Conservation (phyloP, 208 protist genomes). For the Leishmania aethiopica region DNA sequence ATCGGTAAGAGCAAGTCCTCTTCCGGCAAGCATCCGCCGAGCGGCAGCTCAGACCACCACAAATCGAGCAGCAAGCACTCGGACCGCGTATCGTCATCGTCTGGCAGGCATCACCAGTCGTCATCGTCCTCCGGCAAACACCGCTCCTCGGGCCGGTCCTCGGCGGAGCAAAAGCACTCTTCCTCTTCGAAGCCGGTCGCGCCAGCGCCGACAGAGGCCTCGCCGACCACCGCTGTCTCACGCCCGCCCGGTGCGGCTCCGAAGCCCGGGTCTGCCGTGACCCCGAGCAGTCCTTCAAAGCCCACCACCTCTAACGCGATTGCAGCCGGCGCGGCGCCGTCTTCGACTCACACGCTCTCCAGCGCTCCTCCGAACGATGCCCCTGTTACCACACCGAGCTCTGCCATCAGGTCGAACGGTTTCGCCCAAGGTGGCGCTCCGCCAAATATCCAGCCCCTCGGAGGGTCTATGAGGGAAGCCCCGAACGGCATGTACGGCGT, state of each 20-base stretch:
- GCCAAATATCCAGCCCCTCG: constrained; percentile 21
- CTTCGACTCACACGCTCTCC: neutral
- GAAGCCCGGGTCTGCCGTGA: constrained; percentile 2
- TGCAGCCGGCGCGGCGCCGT: neutral
- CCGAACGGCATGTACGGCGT: constrained; percentile 15
- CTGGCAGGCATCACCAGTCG: neutral
- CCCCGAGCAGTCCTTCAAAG: neutral
- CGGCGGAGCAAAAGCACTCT: constrained; percentile 6
- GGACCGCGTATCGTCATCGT: neutral
- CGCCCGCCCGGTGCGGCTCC: neutral
- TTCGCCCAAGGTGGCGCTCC: neutral
- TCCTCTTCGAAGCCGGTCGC: constrained; percentile 3
- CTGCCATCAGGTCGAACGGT: constrained; percentile 3
- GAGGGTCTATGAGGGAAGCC: constrained; percentile 28
- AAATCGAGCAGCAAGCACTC: constrained; percentile 2
- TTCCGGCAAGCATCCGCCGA: constrained; percentile 18
- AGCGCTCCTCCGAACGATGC: neutral
- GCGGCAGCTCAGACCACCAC: constrained; percentile 12
- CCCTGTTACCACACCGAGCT: neutral
- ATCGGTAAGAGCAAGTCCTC: constrained; percentile 10
- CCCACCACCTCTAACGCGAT: neutral
- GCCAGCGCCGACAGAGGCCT: neutral
- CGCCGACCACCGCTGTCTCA: neutral
- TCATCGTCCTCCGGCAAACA: constrained; percentile 3
- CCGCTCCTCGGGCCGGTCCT: constrained; percentile 19